phyloP scores from a whole-genome alignment of 1,139 yeast species.

The Pneumocystis oryctolagi region DNA sequence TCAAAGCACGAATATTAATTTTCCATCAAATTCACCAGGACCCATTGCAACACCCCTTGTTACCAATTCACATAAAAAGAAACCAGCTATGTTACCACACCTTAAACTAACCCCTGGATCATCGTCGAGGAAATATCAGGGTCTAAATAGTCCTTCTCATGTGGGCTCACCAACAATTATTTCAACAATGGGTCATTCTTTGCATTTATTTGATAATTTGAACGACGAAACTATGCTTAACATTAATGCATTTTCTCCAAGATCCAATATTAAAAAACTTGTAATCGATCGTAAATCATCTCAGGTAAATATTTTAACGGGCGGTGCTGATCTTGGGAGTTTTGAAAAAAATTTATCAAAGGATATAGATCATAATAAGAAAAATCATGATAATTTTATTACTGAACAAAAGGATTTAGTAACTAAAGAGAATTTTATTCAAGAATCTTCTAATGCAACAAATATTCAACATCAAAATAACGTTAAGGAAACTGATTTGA shows the following conservation, averaged over 20 bases:
- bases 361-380: slow-evolving; percentile 12
- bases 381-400: background rate
- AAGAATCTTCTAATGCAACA: background rate
- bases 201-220: background rate
- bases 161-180: slow-evolving; percentile 4
- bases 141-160: slow-evolving; percentile 7
- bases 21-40: slow-evolving; percentile 21
- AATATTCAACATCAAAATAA: background rate
- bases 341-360: slow-evolving; percentile 12
- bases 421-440: background rate
- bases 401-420: background rate
- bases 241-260: slow-evolving; percentile 60
- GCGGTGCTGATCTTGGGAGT: slow-evolving; percentile 14
- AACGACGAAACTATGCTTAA: slow-evolving; percentile 39
- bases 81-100: slow-evolving; percentile 42
- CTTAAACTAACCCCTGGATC: slow-evolving; percentile 45
- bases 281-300: slow-evolving; percentile 36
- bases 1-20: slow-evolving; percentile 23
- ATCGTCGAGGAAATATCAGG: slow-evolving; percentile 3
- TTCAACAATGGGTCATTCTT: slow-evolving; percentile 3
- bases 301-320: slow-evolving; percentile 18
- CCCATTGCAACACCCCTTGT: slow-evolving; percentile 44
- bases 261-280: slow-evolving; percentile 41
- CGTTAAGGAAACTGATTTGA: background rate
- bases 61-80: slow-evolving; percentile 32